Evolutionary conservation across 495 filamentous ascomycete genomes (phyloP).

Genomic region (Neurospora tetraspora): DNA sequence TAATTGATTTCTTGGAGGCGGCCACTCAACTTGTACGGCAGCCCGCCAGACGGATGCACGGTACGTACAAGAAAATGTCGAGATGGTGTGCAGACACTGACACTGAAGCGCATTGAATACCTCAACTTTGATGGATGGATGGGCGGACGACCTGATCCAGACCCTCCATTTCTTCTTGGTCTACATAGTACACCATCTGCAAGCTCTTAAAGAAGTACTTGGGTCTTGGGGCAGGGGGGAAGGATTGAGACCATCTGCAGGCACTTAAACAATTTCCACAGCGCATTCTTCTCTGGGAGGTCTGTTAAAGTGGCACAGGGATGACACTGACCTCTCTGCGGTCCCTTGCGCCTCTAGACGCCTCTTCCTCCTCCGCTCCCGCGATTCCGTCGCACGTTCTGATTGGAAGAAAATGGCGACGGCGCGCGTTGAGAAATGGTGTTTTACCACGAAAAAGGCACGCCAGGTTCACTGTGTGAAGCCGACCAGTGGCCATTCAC

Average conservation of each 20-base stretch:
- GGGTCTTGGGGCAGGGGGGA: neutral
- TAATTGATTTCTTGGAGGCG: neutral
- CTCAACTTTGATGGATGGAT: neutral
- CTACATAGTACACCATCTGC: neutral
- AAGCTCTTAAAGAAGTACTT: neutral
- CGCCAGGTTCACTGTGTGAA: neutral
- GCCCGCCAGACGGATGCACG: neutral
- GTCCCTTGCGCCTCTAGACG: neutral
- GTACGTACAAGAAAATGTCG: neutral
- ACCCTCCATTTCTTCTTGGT: neutral
- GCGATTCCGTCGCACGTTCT: neutral
- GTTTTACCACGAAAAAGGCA: neutral
- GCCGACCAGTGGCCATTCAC: neutral
- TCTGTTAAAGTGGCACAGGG: neutral
- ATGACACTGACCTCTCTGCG: neutral
- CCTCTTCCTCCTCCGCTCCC: neutral
- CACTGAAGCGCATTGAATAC: neutral
- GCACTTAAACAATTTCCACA: neutral
- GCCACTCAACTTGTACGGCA: neutral
- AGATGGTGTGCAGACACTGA: neutral
- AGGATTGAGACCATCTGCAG: neutral
- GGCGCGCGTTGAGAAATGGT: neutral
- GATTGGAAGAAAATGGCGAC: neutral
- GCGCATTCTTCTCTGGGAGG: neutral
- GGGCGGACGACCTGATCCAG: neutral